Evolutionary conservation across 768 basidiomycete genomes (phyloP).

Genomic region (Omphalotus guepiniiformis): DNA sequence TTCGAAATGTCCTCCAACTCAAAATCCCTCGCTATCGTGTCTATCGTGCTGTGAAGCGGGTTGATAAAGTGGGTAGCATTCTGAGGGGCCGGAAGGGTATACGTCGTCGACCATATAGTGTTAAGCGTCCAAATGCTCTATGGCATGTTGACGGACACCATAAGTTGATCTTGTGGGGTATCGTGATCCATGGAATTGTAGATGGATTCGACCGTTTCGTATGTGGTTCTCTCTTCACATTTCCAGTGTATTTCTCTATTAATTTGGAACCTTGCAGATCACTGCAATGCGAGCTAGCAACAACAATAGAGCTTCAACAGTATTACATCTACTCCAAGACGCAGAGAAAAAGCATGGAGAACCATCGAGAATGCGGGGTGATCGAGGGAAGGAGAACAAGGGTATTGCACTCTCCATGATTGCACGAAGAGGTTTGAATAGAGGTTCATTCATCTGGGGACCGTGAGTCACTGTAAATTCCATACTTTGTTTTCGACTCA

Average conservation of each 20-base stretch:
- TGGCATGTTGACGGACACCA: conserved; percentile 26
- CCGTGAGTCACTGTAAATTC: conserved; percentile 12
- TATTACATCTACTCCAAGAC: conserved; percentile 21
- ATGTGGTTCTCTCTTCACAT: conserved; percentile 2
- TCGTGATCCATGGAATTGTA: conserved; percentile 25
- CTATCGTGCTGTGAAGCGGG: conserved; percentile 12
- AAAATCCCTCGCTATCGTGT: conserved; percentile 17
- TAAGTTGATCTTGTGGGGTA: conserved; percentile 23
- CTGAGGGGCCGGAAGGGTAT: conserved; percentile 13
- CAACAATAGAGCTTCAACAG: conserved; percentile 26
- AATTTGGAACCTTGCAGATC: conserved; percentile 14
- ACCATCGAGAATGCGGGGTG: conserved; percentile 28
- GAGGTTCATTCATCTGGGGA: conserved; percentile 33
- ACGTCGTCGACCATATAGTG: conserved; percentile 13
- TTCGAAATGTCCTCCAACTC: conserved; percentile 14
- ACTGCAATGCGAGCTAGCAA: conserved; percentile 21
- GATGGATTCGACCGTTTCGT: conserved; percentile 28
- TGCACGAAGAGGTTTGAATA: conserved; percentile 21
- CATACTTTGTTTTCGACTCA: not conserved
- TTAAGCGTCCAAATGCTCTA: conserved; percentile 17
- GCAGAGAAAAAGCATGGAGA: conserved; percentile 17
- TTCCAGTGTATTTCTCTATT: not conserved
- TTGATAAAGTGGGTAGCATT: conserved; percentile 19
- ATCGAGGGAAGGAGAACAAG: conserved; percentile 33
- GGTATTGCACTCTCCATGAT: conserved; percentile 31